Evolutionary conservation across 2,329 filamentous ascomycete species (phyloP), one percentile per base, ranked within the genome.

Genomic region (Cladorrhinum sp.): DNA sequence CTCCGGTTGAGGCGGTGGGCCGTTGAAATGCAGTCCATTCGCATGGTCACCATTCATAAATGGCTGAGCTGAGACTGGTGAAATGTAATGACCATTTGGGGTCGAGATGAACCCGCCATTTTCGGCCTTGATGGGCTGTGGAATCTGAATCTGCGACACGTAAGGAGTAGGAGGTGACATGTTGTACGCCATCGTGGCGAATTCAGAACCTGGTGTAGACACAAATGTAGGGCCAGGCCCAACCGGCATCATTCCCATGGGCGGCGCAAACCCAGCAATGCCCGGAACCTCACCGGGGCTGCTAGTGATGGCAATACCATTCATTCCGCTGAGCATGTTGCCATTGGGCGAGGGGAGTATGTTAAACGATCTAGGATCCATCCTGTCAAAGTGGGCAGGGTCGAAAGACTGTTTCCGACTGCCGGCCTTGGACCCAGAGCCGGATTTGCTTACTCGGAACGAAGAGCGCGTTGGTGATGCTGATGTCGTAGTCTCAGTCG

Each of bases 311-410:
- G 65, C 46, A 64, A 69, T 48, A 56, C 66, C 59, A 56, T 66
- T 66, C 26, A 61, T 53, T 6, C 65, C 50, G 39, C 57, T 62
- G 23, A 59, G 39, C 1, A 65, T 39, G 36, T 59, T 64, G 51
- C 59, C 57, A 16, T 54, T 69, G 23, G 72, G 69, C 46, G 73
- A 68, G 2, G 76, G 71, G 51, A 81, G 59, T 53, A 84, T 72
- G 67, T 83, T 85, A 61, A 84, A 69, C 61, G 78, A 79, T 64
- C 72, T 78, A n/a, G 77, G 73, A 64, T 85, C 80, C 74, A 85
- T 83, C 61, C 82, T 77, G 53, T 80, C 77, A 16, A 86, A 70
- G 9, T 75, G 76, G 2, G 73, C 69, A 0, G 78, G 72, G 62
- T 84, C 82, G 65, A 82, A 78, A 0, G 82, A 82, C 59, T 76